Base-by-base conservation (phyloP, 164 flowering plant species). In the Magnolia officinalis region DNA sequence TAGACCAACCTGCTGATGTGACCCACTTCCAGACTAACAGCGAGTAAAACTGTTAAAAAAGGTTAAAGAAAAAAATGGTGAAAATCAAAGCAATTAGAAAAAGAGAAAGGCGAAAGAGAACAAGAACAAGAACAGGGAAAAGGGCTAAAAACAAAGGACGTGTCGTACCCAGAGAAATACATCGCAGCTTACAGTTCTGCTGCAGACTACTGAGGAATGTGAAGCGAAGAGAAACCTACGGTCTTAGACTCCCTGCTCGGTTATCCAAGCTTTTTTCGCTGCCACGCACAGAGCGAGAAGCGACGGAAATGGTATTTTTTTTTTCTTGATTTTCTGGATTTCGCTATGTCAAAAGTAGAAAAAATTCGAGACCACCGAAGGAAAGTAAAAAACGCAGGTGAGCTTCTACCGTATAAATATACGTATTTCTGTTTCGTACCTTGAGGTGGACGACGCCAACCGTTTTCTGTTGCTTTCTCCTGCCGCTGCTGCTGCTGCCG, bases 371-470 rank as follows among this genome's bases (percentile, higher is more conserved):
- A 67, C 10, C 31, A 55, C 9, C 61, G 61, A 16, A 55, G 45
- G 6, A 37, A 5, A 37, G 45, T 37, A 37, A 37, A 37, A 37
- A 37, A 59, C 63, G 16, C 16, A 14, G n/a, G 63, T 13, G 16
- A 14, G n/a, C 63, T 59, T 59, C 10, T 8, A 13, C 63, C 23
- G 24, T 19, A 64, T 64, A 21, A 21, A 64, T 2, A 18, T 19
- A 64, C 23, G 19, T 64, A 19, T 64, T 20, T 20, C 67, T 6
- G 21, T 64, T 2, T 68, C 52, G 21, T 87, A 92, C 97, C 97
- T 95, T 89, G 75, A 93, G 88, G 79, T 91, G 95, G 23, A 91
- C 93, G 80, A 86, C 80, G 81, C 91, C 90, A 72, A 76, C 85
- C 0, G 83, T 72, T 76, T 87, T 89, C 72, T 84, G 86, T n/a